phyloP scores from a whole-genome alignment of 768 basidiomycete genomes.

The Inosperma sp. region DNA sequence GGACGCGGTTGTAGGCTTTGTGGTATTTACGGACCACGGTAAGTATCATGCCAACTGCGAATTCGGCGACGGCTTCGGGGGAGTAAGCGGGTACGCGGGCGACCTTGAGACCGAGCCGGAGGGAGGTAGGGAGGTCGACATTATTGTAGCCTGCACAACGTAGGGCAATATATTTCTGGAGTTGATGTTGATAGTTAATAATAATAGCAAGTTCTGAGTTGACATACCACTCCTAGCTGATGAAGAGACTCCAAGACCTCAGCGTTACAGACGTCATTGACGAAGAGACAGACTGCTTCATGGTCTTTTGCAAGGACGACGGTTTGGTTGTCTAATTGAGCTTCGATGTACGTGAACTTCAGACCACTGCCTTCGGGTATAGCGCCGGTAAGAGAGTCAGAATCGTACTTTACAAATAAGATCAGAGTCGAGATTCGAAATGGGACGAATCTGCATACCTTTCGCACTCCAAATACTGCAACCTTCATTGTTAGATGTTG shows the following conservation, averaged over 20 bases:
- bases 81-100: conserved; percentile 41
- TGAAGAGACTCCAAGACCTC: conserved; percentile 30
- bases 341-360: conserved; percentile 36
- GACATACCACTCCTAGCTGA: conserved; percentile 33
- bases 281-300: conserved; percentile 40
- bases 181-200: background rate
- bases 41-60: conserved; percentile 44
- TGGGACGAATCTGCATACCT: conserved; percentile 20
- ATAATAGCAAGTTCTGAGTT: background rate
- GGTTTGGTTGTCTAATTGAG: conserved; percentile 34
- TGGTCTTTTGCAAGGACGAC: conserved; percentile 34
- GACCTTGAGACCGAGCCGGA: conserved; percentile 32
- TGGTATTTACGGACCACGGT: conserved; percentile 44
- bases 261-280: conserved; percentile 39
- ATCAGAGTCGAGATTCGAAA: background rate
- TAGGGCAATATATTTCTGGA: conserved; percentile 38
- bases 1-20: conserved; percentile 42
- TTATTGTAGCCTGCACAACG: conserved; percentile 43
- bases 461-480: conserved; percentile 39
- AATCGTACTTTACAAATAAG: conserved; percentile 31
- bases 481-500: conserved; percentile 43
- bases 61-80: conserved; percentile 42
- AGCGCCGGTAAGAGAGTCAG: conserved; percentile 29
- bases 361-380: conserved; percentile 25
- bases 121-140: conserved; percentile 34